Evolutionary conservation across 257 asterid species (phyloP).

Genomic region (Asclepias syriaca): DNA sequence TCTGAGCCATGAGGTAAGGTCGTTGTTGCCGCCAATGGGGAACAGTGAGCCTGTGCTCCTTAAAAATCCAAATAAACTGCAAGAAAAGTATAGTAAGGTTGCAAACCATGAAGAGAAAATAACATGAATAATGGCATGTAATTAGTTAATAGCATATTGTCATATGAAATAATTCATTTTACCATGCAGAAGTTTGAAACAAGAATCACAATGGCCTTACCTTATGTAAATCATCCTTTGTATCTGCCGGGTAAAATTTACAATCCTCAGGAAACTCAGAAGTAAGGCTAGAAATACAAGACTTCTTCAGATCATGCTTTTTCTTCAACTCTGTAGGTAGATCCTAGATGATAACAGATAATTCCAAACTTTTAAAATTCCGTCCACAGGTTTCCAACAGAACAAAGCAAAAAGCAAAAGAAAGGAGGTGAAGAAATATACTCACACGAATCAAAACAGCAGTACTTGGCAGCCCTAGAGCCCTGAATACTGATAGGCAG

Average conservation of each 20-base stretch:
- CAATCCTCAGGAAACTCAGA: conserved; percentile 95
- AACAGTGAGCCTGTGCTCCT: conserved; percentile 73
- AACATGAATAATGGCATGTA: neutral
- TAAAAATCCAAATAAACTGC: conserved; percentile 74
- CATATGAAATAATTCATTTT: neutral
- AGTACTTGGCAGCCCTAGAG: conserved; percentile 93
- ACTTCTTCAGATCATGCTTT: conserved; percentile 64
- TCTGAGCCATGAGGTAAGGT: conserved; percentile 78
- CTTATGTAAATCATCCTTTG: conserved; percentile 83
- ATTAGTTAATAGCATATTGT: neutral
- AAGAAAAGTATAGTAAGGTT: conserved; percentile 9
- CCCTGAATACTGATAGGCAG: conserved; percentile 83
- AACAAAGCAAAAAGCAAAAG: conserved; percentile 1
- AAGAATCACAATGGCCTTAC: conserved; percentile 27
- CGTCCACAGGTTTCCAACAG: neutral
- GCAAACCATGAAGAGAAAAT: conserved; percentile 6
- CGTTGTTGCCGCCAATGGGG: conserved; percentile 91
- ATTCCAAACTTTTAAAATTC: conserved; percentile 4
- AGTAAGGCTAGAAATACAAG: conserved; percentile 53
- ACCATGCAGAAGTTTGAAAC: neutral
- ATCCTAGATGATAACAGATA: conserved; percentile 45
- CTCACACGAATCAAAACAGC: conserved; percentile 85
- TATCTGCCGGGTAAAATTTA: conserved; percentile 78
- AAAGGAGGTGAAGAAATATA: conserved; percentile 11
- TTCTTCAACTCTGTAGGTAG: conserved; percentile 61